phyloP scores from a whole-genome alignment of 176 grass and related monocot species.

The Oryza australiensis region DNA sequence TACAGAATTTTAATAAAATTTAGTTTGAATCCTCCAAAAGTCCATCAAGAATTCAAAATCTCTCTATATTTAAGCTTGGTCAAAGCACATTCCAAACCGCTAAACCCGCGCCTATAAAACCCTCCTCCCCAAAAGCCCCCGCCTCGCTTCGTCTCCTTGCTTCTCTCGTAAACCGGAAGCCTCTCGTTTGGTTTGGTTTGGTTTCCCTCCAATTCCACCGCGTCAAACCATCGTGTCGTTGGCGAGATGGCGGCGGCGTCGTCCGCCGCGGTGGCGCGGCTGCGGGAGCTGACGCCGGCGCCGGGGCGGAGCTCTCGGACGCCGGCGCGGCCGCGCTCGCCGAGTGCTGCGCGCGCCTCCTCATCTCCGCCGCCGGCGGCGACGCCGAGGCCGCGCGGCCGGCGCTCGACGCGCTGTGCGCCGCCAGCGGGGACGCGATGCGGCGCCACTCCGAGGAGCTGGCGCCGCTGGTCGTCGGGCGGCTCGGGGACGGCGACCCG shows the following conservation, averaged over 20 bases:
- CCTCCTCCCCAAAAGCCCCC: background rate
- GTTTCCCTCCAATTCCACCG: background rate
- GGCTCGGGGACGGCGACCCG: slow-evolving; percentile 56
- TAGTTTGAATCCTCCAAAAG: background rate
- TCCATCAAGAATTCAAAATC: background rate
- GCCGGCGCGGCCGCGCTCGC: slow-evolving; percentile 31
- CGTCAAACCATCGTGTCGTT: background rate
- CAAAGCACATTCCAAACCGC: background rate
- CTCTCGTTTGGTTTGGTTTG: background rate
- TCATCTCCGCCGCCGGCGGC: slow-evolving; percentile 16
- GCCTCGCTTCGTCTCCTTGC: background rate
- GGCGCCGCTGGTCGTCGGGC: slow-evolving; percentile 47
- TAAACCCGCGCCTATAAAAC: slow-evolving; percentile 31
- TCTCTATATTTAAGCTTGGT: background rate
- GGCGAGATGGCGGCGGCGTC: slow-evolving; percentile 27
- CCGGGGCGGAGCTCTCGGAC: slow-evolving; percentile 16
- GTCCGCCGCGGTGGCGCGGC: slow-evolving; percentile 1
- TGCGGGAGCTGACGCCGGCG: slow-evolving; percentile 38
- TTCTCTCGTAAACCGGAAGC: background rate
- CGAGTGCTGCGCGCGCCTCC: slow-evolving; percentile 45
- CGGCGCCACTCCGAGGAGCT: slow-evolving; percentile 45
- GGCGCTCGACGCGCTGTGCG: slow-evolving; percentile 50
- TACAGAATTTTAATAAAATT: background rate
- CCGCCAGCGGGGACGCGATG: slow-evolving; percentile 34
- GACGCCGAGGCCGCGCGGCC: slow-evolving; percentile 28